Evolutionary conservation across 2,329 filamentous ascomycete species (phyloP).

Genomic region (Tolypocladium amazonense): DNA sequence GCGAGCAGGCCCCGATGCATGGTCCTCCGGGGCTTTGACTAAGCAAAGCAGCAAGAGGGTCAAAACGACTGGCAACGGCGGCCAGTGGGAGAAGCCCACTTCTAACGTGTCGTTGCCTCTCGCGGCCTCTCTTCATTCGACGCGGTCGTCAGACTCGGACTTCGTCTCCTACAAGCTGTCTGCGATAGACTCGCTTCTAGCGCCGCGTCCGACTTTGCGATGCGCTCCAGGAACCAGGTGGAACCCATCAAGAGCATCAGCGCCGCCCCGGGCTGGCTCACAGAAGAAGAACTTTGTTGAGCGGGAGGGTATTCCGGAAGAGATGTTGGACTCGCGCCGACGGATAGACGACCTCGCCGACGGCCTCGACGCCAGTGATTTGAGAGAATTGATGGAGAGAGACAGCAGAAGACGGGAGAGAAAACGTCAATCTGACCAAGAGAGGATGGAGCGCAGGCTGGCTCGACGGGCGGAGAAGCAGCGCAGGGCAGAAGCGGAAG

Average conservation of each 20-base stretch:
- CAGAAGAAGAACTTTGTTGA: slow-evolving; percentile 41
- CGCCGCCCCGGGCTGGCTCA: slow-evolving; percentile 36
- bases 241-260: slow-evolving; percentile 32
- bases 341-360: slow-evolving; percentile 66
- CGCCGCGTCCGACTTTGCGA: slow-evolving; percentile 74
- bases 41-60: slow-evolving; percentile 57
- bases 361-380: slow-evolving; percentile 70
- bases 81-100: slow-evolving; percentile 48
- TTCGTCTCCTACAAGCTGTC: slow-evolving; percentile 68
- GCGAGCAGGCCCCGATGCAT: slow-evolving; percentile 49
- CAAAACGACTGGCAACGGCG: slow-evolving; percentile 37
- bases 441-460: slow-evolving; percentile 54
- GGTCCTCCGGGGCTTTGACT: slow-evolving; percentile 47
- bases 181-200: slow-evolving; percentile 60
- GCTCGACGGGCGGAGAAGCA: slow-evolving; percentile 58
- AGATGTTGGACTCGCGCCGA: slow-evolving; percentile 49
- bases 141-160: slow-evolving; percentile 65
- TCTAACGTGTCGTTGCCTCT: slow-evolving; percentile 69
- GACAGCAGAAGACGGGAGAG: slow-evolving; percentile 72
- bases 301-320: slow-evolving; percentile 47
- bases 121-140: slow-evolving; percentile 65
- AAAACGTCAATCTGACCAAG: slow-evolving; percentile 57
- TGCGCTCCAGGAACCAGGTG: slow-evolving; percentile 57
- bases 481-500: slow-evolving; percentile 44
- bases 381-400: slow-evolving; percentile 83